These are phyloP conservation scores for Cutaneotrichosporon cyanovorans DNA, from an alignment of 1,284 basidiomycete species.

Conservation along the genomic window DNA sequence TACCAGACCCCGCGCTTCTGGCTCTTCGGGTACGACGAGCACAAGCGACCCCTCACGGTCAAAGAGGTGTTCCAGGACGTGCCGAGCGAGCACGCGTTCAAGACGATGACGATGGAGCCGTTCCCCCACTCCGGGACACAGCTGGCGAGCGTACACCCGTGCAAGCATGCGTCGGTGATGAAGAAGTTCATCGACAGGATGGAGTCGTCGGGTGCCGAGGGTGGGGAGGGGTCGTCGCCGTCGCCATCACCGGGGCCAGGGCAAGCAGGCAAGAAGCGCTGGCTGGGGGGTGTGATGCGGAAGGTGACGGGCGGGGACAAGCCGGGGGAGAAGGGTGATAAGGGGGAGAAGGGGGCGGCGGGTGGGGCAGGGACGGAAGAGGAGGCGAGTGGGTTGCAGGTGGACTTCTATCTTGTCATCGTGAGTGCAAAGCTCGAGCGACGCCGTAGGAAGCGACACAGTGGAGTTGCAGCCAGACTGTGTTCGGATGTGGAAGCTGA, in stretches of 20 bases:
- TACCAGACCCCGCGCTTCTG: slow-evolving; percentile 94
- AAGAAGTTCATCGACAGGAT: slow-evolving; percentile 99
- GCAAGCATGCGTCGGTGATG: slow-evolving; percentile 99
- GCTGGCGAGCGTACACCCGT: slow-evolving; percentile 91
- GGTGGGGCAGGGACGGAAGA: slow-evolving; percentile 48
- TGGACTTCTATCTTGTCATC: slow-evolving; percentile 90
- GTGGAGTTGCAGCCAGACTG: too few relatives aligned
- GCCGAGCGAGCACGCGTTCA: slow-evolving; percentile 92
- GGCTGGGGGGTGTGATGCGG: slow-evolving; percentile 59
- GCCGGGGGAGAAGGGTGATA: slow-evolving; percentile 52
- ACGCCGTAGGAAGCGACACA: too few relatives aligned
- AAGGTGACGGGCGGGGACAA: slow-evolving; percentile 57
- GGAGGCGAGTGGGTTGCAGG: slow-evolving; percentile 75
- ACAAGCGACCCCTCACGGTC: slow-evolving; percentile 75
- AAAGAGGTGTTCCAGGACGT: slow-evolving; percentile 95
- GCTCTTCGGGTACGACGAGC: slow-evolving; percentile 93
- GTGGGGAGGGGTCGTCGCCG: slow-evolving; percentile 18
- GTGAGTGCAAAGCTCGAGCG: too few relatives aligned
- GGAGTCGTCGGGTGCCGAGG: slow-evolving; percentile 68
- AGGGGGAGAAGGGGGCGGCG: slow-evolving; percentile 43
- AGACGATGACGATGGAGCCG: slow-evolving; percentile 96
- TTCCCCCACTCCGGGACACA: slow-evolving; percentile 85
- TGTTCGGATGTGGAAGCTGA: too few relatives aligned
- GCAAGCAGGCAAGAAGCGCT: slow-evolving; percentile 61
- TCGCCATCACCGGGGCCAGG: slow-evolving; percentile 10